A percentile compares a stretch with the other conserved stretches of the same genome.
These are phyloP conservation scores for Amesomyces nigricolor DNA, from an alignment of 2,329 filamentous ascomycete genomes.

Conservation along the genomic window DNA sequence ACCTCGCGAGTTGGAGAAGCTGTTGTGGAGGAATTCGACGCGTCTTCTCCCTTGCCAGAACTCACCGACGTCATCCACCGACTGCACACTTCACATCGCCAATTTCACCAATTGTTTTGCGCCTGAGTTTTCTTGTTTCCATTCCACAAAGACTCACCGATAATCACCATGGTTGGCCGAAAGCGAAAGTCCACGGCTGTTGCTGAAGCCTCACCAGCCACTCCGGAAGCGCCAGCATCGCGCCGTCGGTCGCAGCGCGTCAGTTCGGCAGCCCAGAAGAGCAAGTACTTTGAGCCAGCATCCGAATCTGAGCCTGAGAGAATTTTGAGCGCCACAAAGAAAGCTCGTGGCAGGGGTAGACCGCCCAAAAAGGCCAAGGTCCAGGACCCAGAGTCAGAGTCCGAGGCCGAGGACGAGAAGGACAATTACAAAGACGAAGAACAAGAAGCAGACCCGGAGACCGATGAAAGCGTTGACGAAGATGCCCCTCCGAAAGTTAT, in stretches of 20 bases:
- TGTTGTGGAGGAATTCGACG: background rate
- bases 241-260: constrained; percentile 46
- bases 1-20: background rate
- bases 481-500: constrained; percentile 35
- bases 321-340: background rate
- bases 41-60: background rate
- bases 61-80: background rate
- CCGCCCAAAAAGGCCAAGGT: constrained; percentile 14
- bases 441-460: constrained; percentile 20
- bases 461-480: constrained; percentile 28
- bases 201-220: constrained; percentile 23
- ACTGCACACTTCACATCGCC: background rate
- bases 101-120: no score
- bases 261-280: constrained; percentile 41
- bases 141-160: background rate
- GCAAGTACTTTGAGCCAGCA: constrained; percentile 45
- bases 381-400: constrained; percentile 4
- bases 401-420: constrained; percentile 8
- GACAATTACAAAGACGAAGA: constrained; percentile 23
- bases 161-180: constrained; percentile 34
- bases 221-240: constrained; percentile 25
- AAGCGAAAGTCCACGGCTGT: constrained; percentile 32
- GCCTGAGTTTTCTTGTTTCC: no score
- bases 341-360: constrained; percentile 5
- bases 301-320: constrained; percentile 10